Evolutionary conservation across 306 rosid genomes (phyloP).

Genomic region (Prunus davidiana): DNA sequence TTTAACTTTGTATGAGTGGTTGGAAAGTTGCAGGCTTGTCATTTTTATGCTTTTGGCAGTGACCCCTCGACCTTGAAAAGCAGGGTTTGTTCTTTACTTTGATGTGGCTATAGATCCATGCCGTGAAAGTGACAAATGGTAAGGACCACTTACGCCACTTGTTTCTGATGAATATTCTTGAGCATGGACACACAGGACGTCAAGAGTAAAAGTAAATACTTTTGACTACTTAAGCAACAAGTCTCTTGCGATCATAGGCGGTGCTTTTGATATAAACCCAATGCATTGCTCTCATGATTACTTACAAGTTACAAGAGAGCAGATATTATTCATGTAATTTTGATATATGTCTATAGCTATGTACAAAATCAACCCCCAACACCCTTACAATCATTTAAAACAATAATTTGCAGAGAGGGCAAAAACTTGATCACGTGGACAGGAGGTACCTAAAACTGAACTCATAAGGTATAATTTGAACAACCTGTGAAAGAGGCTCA

Average conservation of each 20-base stretch:
- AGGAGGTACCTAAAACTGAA: conserved; percentile 91
- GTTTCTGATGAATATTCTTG: not conserved
- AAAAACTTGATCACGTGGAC: conserved; percentile 39
- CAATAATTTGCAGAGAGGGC: conserved; percentile 4
- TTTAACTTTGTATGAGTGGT: not conserved
- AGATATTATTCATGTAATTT: conserved; percentile 19
- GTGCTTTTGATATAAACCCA: not conserved
- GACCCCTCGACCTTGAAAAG: not conserved
- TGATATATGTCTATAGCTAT: conserved; percentile 15
- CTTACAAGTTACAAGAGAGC: conserved; percentile 18
- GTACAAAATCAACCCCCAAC: conserved; percentile 40
- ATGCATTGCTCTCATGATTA: conserved; percentile 4
- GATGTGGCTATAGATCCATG: not conserved
- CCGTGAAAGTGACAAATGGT: not conserved
- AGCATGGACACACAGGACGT: not conserved
- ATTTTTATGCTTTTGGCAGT: not conserved
- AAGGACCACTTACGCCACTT: conserved; percentile 10
- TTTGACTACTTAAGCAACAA: not conserved
- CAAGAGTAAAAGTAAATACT: not conserved
- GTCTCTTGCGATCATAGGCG: no score
- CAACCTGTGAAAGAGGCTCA: conserved; percentile 62
- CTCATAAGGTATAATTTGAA: conserved; percentile 79
- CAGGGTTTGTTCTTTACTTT: not conserved
- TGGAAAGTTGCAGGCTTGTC: not conserved
- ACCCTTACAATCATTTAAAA: conserved; percentile 12